Base-by-base conservation (phyloP, 106 monocot genomes). In the Iris macrosiphon region DNA sequence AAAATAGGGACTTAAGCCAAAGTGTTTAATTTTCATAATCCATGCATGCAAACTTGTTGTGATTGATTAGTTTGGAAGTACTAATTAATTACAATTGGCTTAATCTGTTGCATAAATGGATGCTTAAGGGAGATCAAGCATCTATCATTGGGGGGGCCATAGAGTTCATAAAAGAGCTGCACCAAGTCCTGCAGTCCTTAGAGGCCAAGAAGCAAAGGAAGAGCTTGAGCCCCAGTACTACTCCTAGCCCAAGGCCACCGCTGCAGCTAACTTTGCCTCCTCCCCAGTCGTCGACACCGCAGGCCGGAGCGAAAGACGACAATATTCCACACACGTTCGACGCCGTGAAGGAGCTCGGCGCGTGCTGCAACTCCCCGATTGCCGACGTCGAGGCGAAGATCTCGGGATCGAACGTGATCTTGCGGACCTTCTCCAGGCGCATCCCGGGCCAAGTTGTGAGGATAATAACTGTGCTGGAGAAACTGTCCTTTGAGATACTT, bases 321-420 rank as follows among this genome's bases (percentile, higher is more conserved):
- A 22, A n/a, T n/a, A 21, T 17, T 46, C 23, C 19, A 28, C 47
- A 52, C 14, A 21, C 60, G 21, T 8, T 20, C 18, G 53, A 41
- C 47, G 24, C 57, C 7, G 75, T 39, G 14, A 75, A 63, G 64
- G 79, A 83, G 45, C 87, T 92, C 29, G 70, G 76, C 0, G 92
- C 83, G 10, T 79, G 71, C 51, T 79, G 87, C 74, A 92, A 76
- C 61, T 83, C 92, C 0, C 73, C 87, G 0, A 34, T 74, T 24
- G 92, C 87, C 0, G 83, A 92, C 41, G 83, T 92, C 8, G 92
- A 92, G 82, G 92, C 83, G 11, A 92, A 83, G 79, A 79, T 92
- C 49, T 73, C 73, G 6, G 92, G 92, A 26, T 72, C 83, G 2
- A 92, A 92, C 28, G 92, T 87, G 2, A 45, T 92, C 19, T 37